Evolutionary conservation across 805 yeast genomes (phyloP), one percentile per base, ranked within the genome.

Genomic region (Candida khao-thaluensis): DNA sequence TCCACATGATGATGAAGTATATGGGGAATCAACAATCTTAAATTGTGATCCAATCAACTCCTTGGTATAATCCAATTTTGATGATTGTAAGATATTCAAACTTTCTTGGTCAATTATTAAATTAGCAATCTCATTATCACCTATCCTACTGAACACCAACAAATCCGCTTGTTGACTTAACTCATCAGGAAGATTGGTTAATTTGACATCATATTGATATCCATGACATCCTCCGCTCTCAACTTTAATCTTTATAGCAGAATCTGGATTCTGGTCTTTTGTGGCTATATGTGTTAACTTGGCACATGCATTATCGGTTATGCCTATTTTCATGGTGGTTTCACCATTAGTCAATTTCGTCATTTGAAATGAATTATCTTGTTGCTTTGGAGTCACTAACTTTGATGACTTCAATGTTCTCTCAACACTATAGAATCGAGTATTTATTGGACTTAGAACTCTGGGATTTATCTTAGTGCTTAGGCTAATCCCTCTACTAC

Each of bases 211-310:
- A 56, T 93, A 93, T 61, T 93, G 98, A 62, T 87, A 93, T 14
- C 99, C 99, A 60, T 93, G 99, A 59, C 99, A 93, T 1, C 99
- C 99, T 7, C 99, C 99, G 54, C 95, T 84, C 51, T 89, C 96
- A 7, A 93, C 97, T 9, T 72, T 66, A 3, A 91, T 77, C 37
- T 84, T 69, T 14, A 91, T 65, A 0, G 88, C 87, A n/a, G 80
- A 53, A 23, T 78, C 64, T 1, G 79, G 77, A 38, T 81, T 74
- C 7, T 64, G 48, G 40, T 86, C 95, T 7, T 66, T 68, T 5
- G 56, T 49, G 9, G 79, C 71, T 7, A 87, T 71, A 3, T 50
- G 51, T 20, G 70, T 71, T 30, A 87, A 64, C 56, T 82, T 84
- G 7, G 55, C 56, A 20, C 71, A 62, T 2, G 82, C 82, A 12